phyloP scores from a whole-genome alignment of 2,329 filamentous ascomycete genomes.

The Hansfordia pulvinata region DNA sequence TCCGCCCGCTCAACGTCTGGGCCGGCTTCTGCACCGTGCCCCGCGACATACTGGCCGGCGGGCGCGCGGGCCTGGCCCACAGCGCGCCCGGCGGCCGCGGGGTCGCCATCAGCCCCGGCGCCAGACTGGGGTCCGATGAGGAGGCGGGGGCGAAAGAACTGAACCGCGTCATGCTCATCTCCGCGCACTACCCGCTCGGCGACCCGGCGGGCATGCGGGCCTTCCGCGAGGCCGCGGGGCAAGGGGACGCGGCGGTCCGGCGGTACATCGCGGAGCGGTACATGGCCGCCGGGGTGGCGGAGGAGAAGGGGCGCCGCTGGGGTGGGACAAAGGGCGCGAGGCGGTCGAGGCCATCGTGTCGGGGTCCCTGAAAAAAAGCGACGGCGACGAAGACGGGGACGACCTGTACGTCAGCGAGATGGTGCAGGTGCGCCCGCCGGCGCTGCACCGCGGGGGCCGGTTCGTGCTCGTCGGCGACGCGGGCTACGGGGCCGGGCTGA shows the following conservation, averaged over 20 bases:
- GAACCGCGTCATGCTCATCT: conserved; percentile 20
- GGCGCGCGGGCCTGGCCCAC: conserved; percentile 20
- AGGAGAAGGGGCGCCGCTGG: no score
- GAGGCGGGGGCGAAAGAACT: conserved; percentile 13
- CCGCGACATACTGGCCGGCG: conserved; percentile 21
- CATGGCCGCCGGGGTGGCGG: conserved; percentile 26
- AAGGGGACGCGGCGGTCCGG: conserved; percentile 20
- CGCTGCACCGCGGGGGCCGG: conserved; percentile 21
- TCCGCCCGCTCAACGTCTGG: conserved; percentile 22
- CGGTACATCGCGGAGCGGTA: conserved; percentile 14
- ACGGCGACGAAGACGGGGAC: no score
- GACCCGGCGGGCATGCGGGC: conserved; percentile 11
- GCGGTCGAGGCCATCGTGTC: conserved; percentile 22
- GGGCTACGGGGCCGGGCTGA: conserved; percentile 24
- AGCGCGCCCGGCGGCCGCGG: conserved; percentile 23
- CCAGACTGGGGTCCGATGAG: no score
- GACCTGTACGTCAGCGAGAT: conserved; percentile 26
- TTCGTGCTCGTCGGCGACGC: conserved; percentile 27
- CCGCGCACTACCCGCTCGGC: conserved; percentile 16
- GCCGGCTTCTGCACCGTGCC: conserved; percentile 25
- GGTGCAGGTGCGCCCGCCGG: conserved; percentile 21
- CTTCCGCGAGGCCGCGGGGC: conserved; percentile 24
- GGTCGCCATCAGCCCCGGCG: conserved; percentile 19
- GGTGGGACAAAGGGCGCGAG: no score
- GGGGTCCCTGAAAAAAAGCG: no score